phyloP scores from a whole-genome alignment of 2,329 filamentous ascomycete species.

The Claviceps humidiphila region DNA sequence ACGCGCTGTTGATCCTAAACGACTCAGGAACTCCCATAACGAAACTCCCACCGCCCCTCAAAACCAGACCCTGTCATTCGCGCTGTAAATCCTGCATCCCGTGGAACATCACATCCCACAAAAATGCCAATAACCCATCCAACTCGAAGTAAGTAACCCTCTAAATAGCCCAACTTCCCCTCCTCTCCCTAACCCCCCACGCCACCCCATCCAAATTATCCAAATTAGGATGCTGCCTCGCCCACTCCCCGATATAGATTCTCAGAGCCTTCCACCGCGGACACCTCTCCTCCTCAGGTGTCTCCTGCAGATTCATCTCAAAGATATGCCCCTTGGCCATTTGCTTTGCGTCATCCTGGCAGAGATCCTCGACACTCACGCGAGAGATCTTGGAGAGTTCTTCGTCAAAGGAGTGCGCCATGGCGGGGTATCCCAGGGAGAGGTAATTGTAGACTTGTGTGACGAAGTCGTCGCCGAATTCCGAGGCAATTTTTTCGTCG shows the following conservation, averaged over 20 bases:
- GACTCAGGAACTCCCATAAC: too few relatives aligned
- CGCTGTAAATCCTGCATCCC: too few relatives aligned
- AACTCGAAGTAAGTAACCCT: too few relatives aligned
- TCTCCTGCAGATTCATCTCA: conserved; percentile 33
- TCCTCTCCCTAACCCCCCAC: conserved; percentile 54
- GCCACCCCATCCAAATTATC: conserved; percentile 43
- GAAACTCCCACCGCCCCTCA: too few relatives aligned
- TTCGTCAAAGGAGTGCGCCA: conserved; percentile 69
- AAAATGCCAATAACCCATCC: too few relatives aligned
- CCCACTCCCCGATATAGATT: conserved; percentile 81
- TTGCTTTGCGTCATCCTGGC: conserved; percentile 51
- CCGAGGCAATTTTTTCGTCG: conserved; percentile 41
- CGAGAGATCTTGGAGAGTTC: conserved; percentile 73
- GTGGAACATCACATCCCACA: too few relatives aligned
- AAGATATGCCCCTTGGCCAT: conserved; percentile 61
- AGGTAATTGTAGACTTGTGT: conserved; percentile 97
- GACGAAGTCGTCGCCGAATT: conserved; percentile 75
- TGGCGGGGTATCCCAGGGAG: conserved; percentile 78
- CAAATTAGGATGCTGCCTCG: conserved; percentile 68
- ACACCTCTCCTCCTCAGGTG: conserved; percentile 38
- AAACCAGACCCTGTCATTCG: too few relatives aligned
- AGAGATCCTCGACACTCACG: conserved; percentile 54
- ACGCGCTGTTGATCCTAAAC: too few relatives aligned
- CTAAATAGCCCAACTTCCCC: conserved; percentile 62
- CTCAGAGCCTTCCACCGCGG: conserved; percentile 74